Percentiles rank a stretch among this genome's conserved stretches.
Evolutionary conservation across 805 yeast genomes (phyloP).

Genomic region (Candida piceae): DNA sequence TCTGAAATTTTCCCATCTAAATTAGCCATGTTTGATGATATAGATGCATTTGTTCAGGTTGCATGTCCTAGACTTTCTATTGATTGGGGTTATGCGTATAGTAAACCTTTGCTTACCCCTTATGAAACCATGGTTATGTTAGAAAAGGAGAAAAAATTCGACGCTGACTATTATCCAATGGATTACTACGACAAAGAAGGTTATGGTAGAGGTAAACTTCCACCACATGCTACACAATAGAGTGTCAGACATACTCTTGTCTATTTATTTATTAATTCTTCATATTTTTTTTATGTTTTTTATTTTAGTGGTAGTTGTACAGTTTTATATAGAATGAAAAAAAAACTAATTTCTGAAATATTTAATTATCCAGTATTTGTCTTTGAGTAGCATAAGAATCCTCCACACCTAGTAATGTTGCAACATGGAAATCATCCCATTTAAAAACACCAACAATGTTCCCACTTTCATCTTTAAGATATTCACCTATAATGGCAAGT

Average conservation of each 20-base stretch:
- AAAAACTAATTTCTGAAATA: no score
- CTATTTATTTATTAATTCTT: no score
- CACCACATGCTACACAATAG: conserved; percentile 33
- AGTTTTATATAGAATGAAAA: no score
- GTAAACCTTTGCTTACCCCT: conserved; percentile 87
- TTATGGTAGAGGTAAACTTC: conserved; percentile 81
- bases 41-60: conserved; percentile 94
- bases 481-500: conserved; percentile 32
- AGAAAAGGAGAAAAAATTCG: conserved; percentile 64
- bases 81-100: conserved; percentile 98
- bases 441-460: conserved; percentile 31
- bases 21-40: conserved; percentile 83
- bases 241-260: conserved; percentile 9
- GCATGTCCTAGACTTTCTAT: conserved; percentile 96
- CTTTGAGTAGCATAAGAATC: conserved; percentile 27
- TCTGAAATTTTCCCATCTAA: conserved; percentile 94
- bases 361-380: conserved; percentile 2
- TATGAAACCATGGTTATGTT: conserved; percentile 93
- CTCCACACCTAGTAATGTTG: conserved; percentile 69
- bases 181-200: conserved; percentile 90
- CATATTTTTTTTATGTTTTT: no score
- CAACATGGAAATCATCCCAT: conserved; percentile 57
- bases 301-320: no score
- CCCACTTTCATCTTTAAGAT: conserved; percentile 28
- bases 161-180: conserved; percentile 78